Base-by-base conservation (phyloP, 2,329 filamentous ascomycete genomes). In the Emmonsiellopsis sp. region DNA sequence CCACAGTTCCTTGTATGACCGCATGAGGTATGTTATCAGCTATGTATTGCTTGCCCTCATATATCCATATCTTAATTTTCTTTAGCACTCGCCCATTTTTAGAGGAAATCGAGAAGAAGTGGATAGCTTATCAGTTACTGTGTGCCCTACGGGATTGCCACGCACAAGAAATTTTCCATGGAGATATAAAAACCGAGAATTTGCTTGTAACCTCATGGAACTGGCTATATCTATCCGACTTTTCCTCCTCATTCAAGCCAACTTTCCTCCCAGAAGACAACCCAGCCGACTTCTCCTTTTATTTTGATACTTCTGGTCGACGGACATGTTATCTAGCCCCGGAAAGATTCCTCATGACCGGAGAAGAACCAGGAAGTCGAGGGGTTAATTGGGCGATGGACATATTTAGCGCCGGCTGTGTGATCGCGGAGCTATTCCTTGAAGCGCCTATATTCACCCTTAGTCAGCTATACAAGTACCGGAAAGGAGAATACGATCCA, bases 111-210 rank as follows among this genome's bases (percentile, higher is more conserved):
- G 93, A 98, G 71, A 97, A 96, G 78, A 96, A 95, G 74, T 98
- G 93, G 93, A 80, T 98, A 49, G 88, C 92, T 0, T 98, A 95
- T 63, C 93, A 98, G 73, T 80, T 98, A 2, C 79, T 98, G 9
- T 96, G 90, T 68, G 91, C 88, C 2, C 76, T 98, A 55, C 84
- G 91, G 53, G 94, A 98, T 70, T 96, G 89, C 63, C 93, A 98
- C 68, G 79, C 86, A 32, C 81, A 86, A 46, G 88, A 94, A 62
- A 79, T 98, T 50, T 97, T 91, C 67, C 93, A 98, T 67, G 94
- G 93, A 54, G 94, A 98, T 65, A 97, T 98, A 75, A 98, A 98
- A 76, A 93, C 92, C 1, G 92, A 98, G 70, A 98, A 98, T 63
- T 83, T 95, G 37, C 76, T 98, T 47, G 92, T 98, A 49, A 98